Percentiles rank a stretch among this genome's conserved stretches.
phyloP scores from a whole-genome alignment of 257 asterid species.

The Echium plantagineum region DNA sequence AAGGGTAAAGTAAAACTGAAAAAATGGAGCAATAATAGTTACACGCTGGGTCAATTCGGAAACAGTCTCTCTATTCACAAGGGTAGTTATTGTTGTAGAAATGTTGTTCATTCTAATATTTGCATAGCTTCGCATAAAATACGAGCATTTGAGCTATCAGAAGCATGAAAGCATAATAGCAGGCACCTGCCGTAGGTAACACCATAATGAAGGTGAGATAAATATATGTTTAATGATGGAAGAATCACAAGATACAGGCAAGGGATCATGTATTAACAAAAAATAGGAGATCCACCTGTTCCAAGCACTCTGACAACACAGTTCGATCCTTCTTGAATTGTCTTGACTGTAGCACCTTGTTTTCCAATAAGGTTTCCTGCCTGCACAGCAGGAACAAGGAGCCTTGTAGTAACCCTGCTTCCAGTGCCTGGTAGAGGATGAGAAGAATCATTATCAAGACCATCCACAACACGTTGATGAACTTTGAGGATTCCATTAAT shows the following conservation, averaged over 20 bases:
- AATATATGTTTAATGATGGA: background rate
- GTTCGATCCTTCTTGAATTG: conserved; percentile 86
- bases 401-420: conserved; percentile 65
- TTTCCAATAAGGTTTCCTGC: conserved; percentile 92
- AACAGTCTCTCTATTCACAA: no score
- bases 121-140: no score
- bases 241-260: background rate
- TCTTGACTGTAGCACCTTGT: conserved; percentile 84
- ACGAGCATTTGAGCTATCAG: no score
- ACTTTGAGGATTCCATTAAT: conserved; percentile 86
- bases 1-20: background rate
- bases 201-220: background rate
- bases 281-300: conserved; percentile 35
- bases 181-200: background rate
- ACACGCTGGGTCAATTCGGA: no score
- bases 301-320: conserved; percentile 87
- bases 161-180: background rate
- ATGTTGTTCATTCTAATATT: no score
- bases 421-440: conserved; percentile 36
- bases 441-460: conserved; percentile 68
- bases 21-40: no score
- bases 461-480: conserved; percentile 78
- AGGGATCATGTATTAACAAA: no score
- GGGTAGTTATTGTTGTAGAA: no score
- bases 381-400: conserved; percentile 85